phyloP scores from a whole-genome alignment of 495 filamentous ascomycete species.

The Pyrenula massariospora region DNA sequence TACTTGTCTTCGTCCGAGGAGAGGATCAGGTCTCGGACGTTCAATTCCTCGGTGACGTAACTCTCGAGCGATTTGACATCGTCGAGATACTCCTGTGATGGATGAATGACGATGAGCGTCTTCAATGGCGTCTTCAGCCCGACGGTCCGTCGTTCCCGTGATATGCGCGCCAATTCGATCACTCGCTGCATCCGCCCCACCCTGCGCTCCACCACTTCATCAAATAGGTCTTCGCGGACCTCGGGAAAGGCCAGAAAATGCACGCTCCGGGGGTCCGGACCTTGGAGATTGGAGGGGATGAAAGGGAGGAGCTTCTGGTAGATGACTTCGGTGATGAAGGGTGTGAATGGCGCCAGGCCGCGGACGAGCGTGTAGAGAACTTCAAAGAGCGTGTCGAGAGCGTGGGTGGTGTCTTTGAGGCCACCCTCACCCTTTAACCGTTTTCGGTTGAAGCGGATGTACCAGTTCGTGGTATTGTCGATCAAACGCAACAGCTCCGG shows the following conservation, averaged over 20 bases:
- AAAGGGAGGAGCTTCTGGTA: constrained; percentile 76
- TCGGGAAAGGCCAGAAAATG: constrained; percentile 90
- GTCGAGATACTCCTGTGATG: constrained; percentile 69
- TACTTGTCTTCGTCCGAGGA: constrained; percentile 82
- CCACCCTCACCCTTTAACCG: constrained; percentile 91
- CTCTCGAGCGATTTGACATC: constrained; percentile 74
- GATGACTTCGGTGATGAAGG: constrained; percentile 91
- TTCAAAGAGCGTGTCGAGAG: constrained; percentile 94
- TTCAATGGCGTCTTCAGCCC: constrained; percentile 85
- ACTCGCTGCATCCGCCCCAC: constrained; percentile 90
- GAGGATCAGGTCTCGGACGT: constrained; percentile 74
- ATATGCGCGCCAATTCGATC: constrained; percentile 78
- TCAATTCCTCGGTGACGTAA: constrained; percentile 86
- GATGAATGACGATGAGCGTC: constrained; percentile 80
- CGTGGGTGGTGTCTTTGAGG: constrained; percentile 75
- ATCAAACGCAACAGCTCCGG: constrained; percentile 79
- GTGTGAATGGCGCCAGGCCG: constrained; percentile 86
- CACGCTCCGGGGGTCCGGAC: constrained; percentile 66
- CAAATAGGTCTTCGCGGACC: constrained; percentile 77
- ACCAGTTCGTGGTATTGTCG: constrained; percentile 97
- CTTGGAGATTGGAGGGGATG: constrained; percentile 52
- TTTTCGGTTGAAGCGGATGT: constrained; percentile 97
- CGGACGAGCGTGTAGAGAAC: constrained; percentile 81
- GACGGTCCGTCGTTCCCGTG: constrained; percentile 73
- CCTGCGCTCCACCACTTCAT: constrained; percentile 72